These are phyloP conservation scores for Aspergillus brasiliensis DNA, from an alignment of 2,329 filamentous ascomycete species.

Conservation along the genomic window DNA sequence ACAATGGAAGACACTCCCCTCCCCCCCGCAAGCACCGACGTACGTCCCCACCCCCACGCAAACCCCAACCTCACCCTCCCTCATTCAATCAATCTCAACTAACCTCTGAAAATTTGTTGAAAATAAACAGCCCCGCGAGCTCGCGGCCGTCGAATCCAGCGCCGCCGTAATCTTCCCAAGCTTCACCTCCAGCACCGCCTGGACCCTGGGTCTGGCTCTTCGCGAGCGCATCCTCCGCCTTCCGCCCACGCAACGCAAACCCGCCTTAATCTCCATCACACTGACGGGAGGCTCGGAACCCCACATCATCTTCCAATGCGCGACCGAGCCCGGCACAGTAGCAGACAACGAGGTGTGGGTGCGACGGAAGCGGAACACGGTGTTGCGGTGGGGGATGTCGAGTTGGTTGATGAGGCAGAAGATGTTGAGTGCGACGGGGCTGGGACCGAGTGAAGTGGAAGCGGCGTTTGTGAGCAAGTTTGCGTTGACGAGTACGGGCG, in stretches of 20 bases:
- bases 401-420: slow-evolving; percentile 74
- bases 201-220: slow-evolving; percentile 40
- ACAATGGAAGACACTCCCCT: slow-evolving; percentile 32
- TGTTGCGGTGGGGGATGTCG: slow-evolving; percentile 68
- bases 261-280: slow-evolving; percentile 45
- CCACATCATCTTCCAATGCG: slow-evolving; percentile 70
- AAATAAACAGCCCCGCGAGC: slow-evolving; percentile 25
- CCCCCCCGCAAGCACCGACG: slow-evolving; percentile 33
- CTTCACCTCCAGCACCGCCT: slow-evolving; percentile 45
- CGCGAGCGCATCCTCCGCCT: slow-evolving; percentile 42
- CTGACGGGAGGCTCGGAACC: slow-evolving; percentile 33
- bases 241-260: slow-evolving; percentile 34
- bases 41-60: slow-evolving; percentile 14
- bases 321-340: slow-evolving; percentile 65
- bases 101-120: not conserved
- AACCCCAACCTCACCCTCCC: not conserved
- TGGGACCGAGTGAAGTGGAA: slow-evolving; percentile 57
- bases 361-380: slow-evolving; percentile 69
- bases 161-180: slow-evolving; percentile 33
- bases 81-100: slow-evolving; percentile 1
- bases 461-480: slow-evolving; percentile 65
- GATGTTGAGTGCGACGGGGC: slow-evolving; percentile 40
- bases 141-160: slow-evolving; percentile 35
- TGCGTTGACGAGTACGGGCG: slow-evolving; percentile 58
- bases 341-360: slow-evolving; percentile 76